Conservation (phyloP, 2,329 filamentous ascomycete genomes). For the Teratosphaeria destructans region DNA sequence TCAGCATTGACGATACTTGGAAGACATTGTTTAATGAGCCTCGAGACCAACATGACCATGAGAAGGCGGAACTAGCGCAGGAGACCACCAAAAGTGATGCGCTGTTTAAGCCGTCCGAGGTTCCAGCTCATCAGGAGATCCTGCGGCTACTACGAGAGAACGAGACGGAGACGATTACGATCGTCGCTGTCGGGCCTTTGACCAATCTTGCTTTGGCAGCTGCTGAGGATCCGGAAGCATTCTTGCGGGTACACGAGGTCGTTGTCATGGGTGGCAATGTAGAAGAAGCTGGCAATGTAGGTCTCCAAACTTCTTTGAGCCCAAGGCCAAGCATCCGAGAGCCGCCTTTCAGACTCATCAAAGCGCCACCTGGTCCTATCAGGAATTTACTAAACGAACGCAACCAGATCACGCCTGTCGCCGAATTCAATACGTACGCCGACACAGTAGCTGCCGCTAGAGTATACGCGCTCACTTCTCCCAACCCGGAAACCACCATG, state of each 20-base stretch:
- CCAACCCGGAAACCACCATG: slow-evolving; percentile 65
- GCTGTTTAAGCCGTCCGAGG: slow-evolving; percentile 64
- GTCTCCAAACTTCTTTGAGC: slow-evolving; percentile 6
- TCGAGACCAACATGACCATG: slow-evolving; percentile 17
- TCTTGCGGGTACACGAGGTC: slow-evolving; percentile 79
- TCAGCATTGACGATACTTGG: slow-evolving; percentile 39
- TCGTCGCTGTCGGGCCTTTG: slow-evolving; percentile 79
- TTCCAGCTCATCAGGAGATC: slow-evolving; percentile 73
- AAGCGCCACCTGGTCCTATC: slow-evolving; percentile 27
- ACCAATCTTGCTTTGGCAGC: slow-evolving; percentile 91
- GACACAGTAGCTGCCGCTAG: slow-evolving; percentile 48
- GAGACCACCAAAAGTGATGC: slow-evolving; percentile 31
- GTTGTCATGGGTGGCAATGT: slow-evolving; percentile 93
- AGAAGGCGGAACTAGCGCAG: slow-evolving; percentile 25
- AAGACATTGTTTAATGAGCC: slow-evolving; percentile 33
- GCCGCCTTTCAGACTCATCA: slow-evolving; percentile 29
- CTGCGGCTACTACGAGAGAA: slow-evolving; percentile 75
- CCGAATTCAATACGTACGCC: slow-evolving; percentile 93
- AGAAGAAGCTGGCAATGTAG: slow-evolving; percentile 62
- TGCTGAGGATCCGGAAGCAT: slow-evolving; percentile 77
- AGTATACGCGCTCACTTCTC: slow-evolving; percentile 39
- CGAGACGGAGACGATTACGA: slow-evolving; percentile 73
- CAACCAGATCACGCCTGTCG: slow-evolving; percentile 58
- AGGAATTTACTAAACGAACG: slow-evolving; percentile 14
- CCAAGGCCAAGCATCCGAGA: slow-evolving; percentile 8